Evolutionary conservation across 2,329 filamentous ascomycete genomes (phyloP), one percentile per base, ranked within the genome.

Genomic region (Aureobasidium namibiae): DNA sequence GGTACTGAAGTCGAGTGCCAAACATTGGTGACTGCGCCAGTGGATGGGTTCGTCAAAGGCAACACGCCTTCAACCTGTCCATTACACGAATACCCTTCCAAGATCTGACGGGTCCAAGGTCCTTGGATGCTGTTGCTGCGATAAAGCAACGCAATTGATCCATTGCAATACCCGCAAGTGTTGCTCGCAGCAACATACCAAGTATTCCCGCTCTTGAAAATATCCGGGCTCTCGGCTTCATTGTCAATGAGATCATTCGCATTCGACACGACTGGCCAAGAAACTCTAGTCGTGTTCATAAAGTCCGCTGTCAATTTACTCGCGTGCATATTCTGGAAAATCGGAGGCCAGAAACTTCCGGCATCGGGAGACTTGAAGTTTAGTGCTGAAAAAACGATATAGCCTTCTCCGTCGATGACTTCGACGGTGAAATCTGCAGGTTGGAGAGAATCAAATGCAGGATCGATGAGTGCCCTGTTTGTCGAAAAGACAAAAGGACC

Each of bases 81-180:
- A 16, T 65, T 59, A 33, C 65, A 67, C 13, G 62, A 63, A 24
- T 67, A 66, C 5, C 65, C 65, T 5, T 61, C 48, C 33, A 67
- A 45, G 21, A 67, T 67, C 60, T 67, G 65, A 18, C 65, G 57
- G 3, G 60, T 62, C 65, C 65, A 67, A 1, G 65, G 65, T 16
- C 65, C 65, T 57, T 64, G 53, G 23, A 65, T 64, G 9, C 56
- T 63, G 16, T 41, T 34, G 3, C 61, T 59, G 18, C 65, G 61
- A 41, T 67, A 67, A 2, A 67, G 34, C 1, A 67, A 56, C 2
- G 60, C 62, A 23, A 67, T 62, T 0, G 63, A 63, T 2, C 65
- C 65, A 26, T 65, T 67, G 60, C 64, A 66, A 26, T 65, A 67
- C 1, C 62, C 65, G 44, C 65, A 67, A n/a, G 65, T 66, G 21